Conservation (phyloP, 345 rosid species). For the Aquilaria malaccensis region DNA sequence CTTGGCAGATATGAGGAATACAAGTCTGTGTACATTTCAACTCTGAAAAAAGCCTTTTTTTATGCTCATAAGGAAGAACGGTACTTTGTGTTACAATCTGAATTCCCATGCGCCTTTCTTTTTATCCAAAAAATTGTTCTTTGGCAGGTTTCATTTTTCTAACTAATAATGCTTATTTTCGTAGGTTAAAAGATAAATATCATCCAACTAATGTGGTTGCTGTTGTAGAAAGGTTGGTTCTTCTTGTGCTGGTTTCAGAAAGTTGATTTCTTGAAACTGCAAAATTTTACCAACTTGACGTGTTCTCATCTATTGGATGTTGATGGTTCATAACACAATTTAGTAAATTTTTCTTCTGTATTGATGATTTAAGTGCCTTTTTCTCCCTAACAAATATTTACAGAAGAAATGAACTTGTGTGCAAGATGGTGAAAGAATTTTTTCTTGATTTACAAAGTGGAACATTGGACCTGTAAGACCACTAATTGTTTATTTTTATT, state of each 20-base stretch:
- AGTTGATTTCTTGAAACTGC: too few relatives aligned
- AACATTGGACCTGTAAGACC: conserved; percentile 71
- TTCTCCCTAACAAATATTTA: background rate
- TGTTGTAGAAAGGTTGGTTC: conserved; percentile 71
- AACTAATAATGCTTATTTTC: conserved; percentile 12
- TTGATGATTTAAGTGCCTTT: conserved; percentile 2
- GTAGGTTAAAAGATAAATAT: conserved; percentile 88
- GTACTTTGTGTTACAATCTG: conserved; percentile 22
- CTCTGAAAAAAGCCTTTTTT: conserved; percentile 82
- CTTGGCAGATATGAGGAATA: conserved; percentile 89
- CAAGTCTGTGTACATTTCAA: conserved; percentile 81
- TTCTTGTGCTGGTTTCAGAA: background rate
- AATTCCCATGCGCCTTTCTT: background rate
- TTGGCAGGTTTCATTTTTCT: conserved; percentile 10
- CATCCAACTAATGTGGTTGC: conserved; percentile 84
- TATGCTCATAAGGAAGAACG: conserved; percentile 67
- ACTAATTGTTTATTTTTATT: background rate
- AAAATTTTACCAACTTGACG: too few relatives aligned
- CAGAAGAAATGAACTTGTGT: conserved; percentile 90
- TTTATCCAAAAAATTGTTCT: background rate
- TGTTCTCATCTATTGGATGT: too few relatives aligned
- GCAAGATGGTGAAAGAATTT: conserved; percentile 72
- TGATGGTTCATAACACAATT: too few relatives aligned
- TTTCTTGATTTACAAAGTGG: conserved; percentile 87
- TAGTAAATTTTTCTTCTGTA: background rate